Evolutionary conservation across 2,329 filamentous ascomycete species (phyloP), one percentile per base, ranked within the genome.

Genomic region (Stagonosporopsis chrysanthemi): DNA sequence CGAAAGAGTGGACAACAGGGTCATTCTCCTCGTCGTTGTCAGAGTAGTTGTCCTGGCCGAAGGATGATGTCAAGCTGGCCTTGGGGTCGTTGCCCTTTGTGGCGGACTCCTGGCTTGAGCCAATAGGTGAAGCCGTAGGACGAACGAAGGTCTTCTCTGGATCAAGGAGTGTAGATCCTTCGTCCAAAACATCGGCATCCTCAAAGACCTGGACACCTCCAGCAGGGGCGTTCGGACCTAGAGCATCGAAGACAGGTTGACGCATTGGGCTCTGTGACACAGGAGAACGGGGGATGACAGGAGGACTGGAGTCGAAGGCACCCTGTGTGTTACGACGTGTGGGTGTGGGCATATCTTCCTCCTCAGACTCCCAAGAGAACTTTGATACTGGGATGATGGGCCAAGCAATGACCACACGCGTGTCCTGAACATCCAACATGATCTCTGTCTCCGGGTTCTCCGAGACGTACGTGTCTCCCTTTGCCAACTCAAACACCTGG

Each of bases 341-440:
- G 6, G 75, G 74, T 15, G 72, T 75, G 28, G 73, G 71, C 64
- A 68, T 70, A 39, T 66, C 67, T 40, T 93, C 91, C 83, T 90
- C 92, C 42, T 75, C 72, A 77, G 83, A 75, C 72, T 81, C 75
- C 79, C 71, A 76, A 7, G 72, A 70, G 15, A 70, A 57, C 60
- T 84, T 78, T 66, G 66, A 72, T 70, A 68, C 77, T 15, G 95
- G 94, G 69, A 69, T 72, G 70, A 68, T 77, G n/a, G 95, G 95
- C 94, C 95, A 98, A 72, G 89, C 87, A 61, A 99, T 81, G 75
- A 97, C 83, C 41, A 98, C 92, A 62, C 95, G 90, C 51, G 92
- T 89, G 73, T 96, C 93, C 70, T 97, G 92, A 39, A 98, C 92
- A 75, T 98, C 93, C 62, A 99, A 81, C 87, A 99, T 96, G 75